Evolutionary conservation across 371 early-diverging fungal species (phyloP).

Genomic region (Syncephalastrum monosporum): DNA sequence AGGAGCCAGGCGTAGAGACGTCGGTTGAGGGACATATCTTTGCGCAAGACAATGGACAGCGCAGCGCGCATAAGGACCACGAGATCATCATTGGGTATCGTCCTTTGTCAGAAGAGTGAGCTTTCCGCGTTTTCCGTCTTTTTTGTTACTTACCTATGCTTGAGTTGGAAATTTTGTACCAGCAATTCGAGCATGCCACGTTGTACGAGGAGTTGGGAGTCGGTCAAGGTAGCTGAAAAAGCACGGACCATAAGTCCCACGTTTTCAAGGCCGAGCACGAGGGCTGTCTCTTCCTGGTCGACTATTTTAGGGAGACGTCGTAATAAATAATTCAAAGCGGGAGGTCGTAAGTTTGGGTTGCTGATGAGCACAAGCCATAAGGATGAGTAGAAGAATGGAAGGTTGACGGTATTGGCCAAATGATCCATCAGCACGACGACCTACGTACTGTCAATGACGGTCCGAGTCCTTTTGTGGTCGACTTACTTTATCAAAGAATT

Average conservation of each 20-base stretch:
- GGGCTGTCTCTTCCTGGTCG: slow-evolving; percentile 63
- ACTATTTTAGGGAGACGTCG: slow-evolving; percentile 72
- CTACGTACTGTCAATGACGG: slow-evolving; percentile 22
- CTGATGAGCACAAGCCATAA: slow-evolving; percentile 79
- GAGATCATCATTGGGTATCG: slow-evolving; percentile 66
- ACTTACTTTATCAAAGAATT: slow-evolving; percentile 71
- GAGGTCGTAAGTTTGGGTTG: slow-evolving; percentile 66
- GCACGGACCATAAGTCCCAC: slow-evolving; percentile 75
- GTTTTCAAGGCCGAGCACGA: slow-evolving; percentile 69
- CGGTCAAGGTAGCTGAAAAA: slow-evolving; percentile 70
- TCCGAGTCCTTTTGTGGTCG: background rate
- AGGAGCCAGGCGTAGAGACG: slow-evolving; percentile 90
- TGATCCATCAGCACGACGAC: slow-evolving; percentile 71
- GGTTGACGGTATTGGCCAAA: slow-evolving; percentile 66
- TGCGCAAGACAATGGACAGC: slow-evolving; percentile 77
- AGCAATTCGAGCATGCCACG: slow-evolving; percentile 84
- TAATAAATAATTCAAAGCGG: slow-evolving; percentile 77
- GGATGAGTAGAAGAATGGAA: slow-evolving; percentile 75
- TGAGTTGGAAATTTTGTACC: slow-evolving; percentile 74
- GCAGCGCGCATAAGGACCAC: slow-evolving; percentile 69
- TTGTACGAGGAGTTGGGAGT: slow-evolving; percentile 79
- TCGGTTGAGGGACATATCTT: slow-evolving; percentile 94
- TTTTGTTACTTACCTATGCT: slow-evolving; percentile 46
- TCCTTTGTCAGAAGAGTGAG: slow-evolving; percentile 27
- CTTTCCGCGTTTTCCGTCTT: background rate